A percentile compares a stretch with the other conserved stretches of the same genome.
Evolutionary conservation across 139 green algal species (phyloP).

Genomic region (Chlorella sp.): DNA sequence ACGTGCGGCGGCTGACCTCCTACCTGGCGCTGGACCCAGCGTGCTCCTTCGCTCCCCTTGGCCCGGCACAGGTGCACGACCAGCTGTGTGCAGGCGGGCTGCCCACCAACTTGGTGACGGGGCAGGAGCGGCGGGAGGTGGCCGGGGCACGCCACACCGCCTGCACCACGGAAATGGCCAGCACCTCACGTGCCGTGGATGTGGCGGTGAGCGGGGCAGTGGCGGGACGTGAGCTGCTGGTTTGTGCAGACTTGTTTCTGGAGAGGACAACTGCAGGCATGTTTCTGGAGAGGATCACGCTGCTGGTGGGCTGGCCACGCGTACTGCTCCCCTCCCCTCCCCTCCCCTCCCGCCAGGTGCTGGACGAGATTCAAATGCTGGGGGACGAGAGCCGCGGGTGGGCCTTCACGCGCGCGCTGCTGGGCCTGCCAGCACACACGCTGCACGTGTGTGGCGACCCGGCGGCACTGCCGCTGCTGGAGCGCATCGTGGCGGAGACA

Average conservation of each 20-base stretch:
- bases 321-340: not conserved
- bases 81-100: constrained; percentile 43
- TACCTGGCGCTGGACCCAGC: not conserved
- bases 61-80: constrained; percentile 47
- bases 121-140: constrained; percentile 84
- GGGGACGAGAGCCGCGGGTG: constrained; percentile 82
- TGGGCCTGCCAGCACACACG: constrained; percentile 76
- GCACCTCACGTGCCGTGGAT: constrained; percentile 35
- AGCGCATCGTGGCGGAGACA: constrained; percentile 41
- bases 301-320: not conserved
- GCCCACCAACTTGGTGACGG: constrained; percentile 63
- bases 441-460: constrained; percentile 94
- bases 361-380: constrained; percentile 95
- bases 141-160: constrained; percentile 76
- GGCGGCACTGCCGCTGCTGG: constrained; percentile 75
- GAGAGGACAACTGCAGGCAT: too few species aligned
- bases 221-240: not conserved
- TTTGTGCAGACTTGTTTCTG: not conserved
- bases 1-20: not conserved
- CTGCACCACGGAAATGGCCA: constrained; percentile 94
- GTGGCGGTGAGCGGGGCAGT: constrained; percentile 10
- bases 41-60: not conserved
- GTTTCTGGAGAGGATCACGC: too few species aligned
- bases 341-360: constrained; percentile 75
- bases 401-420: constrained; percentile 91